Percentiles rank a stretch among this genome's conserved stretches.
Evolutionary conservation across 768 basidiomycete genomes (phyloP).

Genomic region (Termitomyces sp.): DNA sequence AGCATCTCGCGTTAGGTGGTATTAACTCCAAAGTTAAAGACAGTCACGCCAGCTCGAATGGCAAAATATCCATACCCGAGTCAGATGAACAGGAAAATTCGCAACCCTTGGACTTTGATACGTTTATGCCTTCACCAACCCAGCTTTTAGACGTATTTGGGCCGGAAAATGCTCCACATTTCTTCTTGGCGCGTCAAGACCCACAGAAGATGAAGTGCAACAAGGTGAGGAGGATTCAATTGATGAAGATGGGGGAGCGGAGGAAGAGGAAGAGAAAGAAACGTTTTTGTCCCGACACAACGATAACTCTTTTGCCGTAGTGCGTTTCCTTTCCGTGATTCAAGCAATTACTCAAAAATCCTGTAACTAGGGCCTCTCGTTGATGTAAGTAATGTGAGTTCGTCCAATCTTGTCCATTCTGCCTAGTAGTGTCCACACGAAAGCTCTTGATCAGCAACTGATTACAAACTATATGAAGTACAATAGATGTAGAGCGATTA

Average conservation of each 20-base stretch:
- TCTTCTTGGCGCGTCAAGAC: constrained; percentile 29
- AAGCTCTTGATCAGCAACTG: no score
- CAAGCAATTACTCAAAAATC: no score
- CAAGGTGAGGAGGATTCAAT: no score
- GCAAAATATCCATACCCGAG: not conserved
- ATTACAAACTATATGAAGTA: no score
- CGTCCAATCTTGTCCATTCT: no score
- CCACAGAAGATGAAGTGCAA: no score
- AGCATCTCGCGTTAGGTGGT: constrained; percentile 55
- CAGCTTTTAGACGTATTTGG: constrained; percentile 46
- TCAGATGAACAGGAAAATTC: constrained; percentile 35
- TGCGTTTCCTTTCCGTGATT: no score
- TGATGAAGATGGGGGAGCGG: constrained; percentile 12
- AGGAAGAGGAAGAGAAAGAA: constrained; percentile 27
- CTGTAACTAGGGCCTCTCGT: no score
- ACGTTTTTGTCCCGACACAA: constrained; percentile 36
- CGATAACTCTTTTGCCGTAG: constrained; percentile 30
- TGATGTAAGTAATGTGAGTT: no score
- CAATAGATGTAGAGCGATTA: no score
- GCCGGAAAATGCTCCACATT: constrained; percentile 25
- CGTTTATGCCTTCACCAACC: constrained; percentile 66
- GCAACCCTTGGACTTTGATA: constrained; percentile 62
- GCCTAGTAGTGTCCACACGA: no score
- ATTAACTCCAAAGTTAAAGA: constrained; percentile 48
- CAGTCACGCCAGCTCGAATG: not conserved